Base-by-base conservation (phyloP, 768 basidiomycete species). In the Phlebiopsis gigantea region DNA sequence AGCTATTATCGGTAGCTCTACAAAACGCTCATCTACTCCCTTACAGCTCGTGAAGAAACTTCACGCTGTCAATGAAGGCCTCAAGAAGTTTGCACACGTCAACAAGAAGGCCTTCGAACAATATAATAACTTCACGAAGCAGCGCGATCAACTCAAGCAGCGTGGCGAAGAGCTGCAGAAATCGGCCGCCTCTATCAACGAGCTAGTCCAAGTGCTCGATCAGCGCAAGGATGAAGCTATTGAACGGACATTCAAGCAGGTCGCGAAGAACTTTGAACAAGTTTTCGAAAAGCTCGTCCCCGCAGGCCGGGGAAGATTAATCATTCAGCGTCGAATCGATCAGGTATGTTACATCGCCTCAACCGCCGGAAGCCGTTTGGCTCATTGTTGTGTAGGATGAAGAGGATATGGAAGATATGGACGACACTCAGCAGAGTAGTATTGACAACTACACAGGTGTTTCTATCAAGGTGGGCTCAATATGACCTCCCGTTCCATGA, bases 81-180 rank as follows among this genome's bases (percentile, higher is more conserved):
- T 99, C 63, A 96, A 97, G 71, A 96, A 94, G 70, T 99, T 95
- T 65, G 91, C 93, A 0, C 94, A 98, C 67, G 96, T 98, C 60
- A 99, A 99, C 78, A 99, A 99, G 79, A 98, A 98, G 67, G 97
- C 96, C 1, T 96, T 96, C 67, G 97, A 99, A 69, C 96, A 98
- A 69, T 98, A 97, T 75, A 91, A 83, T 69, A 95, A 93, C 68
- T 98, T 98, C 70, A 97, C 95, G 7, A 98, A 96, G 68, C 96
- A 98, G 69, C 88, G 95, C 1, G 95, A 98, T 67, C 89, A 93
- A 63, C 82, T 98, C 3, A 70, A 90, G 43, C 79, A 86, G 58
- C 87, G 97, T 4, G 82, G 94, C 8, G 88, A 92, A 61, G 97
- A 98, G 68, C 78, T 98, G 28, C 95, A 98, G 62, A 87, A 84